Base-by-base conservation (phyloP, 345 rosid species). In the Murraya paniculata region DNA sequence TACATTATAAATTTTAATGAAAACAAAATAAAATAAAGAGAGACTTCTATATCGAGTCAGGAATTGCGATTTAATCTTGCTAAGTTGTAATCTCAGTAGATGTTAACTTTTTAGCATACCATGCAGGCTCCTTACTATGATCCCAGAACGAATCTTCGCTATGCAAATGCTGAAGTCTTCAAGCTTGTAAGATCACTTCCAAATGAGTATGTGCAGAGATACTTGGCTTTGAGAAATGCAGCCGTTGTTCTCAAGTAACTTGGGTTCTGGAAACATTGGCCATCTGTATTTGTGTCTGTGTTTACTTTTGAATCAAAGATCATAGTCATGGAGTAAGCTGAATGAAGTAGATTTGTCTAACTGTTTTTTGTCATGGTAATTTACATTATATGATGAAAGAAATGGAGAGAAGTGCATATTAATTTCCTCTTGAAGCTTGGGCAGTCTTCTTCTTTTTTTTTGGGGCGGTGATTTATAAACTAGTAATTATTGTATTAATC, bases 41-140 rank as follows among this genome's bases (percentile, higher is more conserved):
- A 14, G 22, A 53, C 57, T 18, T 18, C 48, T 33, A 22, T 16
- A 25, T 16, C 2, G 19, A 22, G 65, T 73, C 36, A 18, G n/a
- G 56, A 74, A 61, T 61, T 31, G 25, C 8, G 4, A 41, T 74
- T 21, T 22, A 4, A 31, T 27, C 68, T 75, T 64, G 22, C 56
- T 4, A 45, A 45, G 48, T 28, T 48, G n/a, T 39, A 62, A 14
- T 64, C 45, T 10, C 39, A 10, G 28, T 28, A 18, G 11, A 21
- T 48, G 16, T 13, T 41, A 31, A 35, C 69, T 59, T 39, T 38
- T 19, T 68, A 64, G 16, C 14, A 4, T 24, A 30, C 45, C 9
- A 76, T 74, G 81, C 92, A 94, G 99, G 96, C 98, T 73, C 97
- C 94, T 18, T 95, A 92, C 80, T 75, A 72, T 19, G 98, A 92